phyloP scores from a whole-genome alignment of 345 rosid genomes.

The Gossypium sturtianum region DNA sequence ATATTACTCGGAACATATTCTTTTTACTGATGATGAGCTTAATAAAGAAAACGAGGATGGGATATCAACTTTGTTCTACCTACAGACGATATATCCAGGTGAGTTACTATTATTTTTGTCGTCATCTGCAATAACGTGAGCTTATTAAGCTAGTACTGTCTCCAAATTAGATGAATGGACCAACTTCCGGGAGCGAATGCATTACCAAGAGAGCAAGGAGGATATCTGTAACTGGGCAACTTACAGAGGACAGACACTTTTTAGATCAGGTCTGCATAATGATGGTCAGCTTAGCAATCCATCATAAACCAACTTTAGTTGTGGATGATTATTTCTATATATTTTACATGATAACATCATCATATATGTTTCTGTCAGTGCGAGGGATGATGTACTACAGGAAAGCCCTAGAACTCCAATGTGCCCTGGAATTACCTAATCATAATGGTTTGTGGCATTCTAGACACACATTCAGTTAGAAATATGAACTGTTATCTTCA shows the following conservation, averaged over 20 bases:
- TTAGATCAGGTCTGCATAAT: slow-evolving; percentile 67
- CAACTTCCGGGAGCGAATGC: slow-evolving; percentile 63
- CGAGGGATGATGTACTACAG: slow-evolving; percentile 98
- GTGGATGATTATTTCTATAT: neutral
- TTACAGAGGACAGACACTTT: slow-evolving; percentile 89
- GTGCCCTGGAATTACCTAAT: slow-evolving; percentile 56
- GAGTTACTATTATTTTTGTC: slow-evolving; percentile 24
- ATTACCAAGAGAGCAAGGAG: slow-evolving; percentile 35
- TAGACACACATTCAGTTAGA: neutral
- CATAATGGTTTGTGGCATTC: slow-evolving; percentile 50
- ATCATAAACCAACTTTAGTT: slow-evolving; percentile 3
- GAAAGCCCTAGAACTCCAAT: slow-evolving; percentile 72
- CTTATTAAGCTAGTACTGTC: neutral
- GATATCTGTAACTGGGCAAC: slow-evolving; percentile 74
- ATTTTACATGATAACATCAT: neutral
- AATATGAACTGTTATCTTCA: slow-evolving; percentile 4
- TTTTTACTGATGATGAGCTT: slow-evolving; percentile 72
- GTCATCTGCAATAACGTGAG: neutral
- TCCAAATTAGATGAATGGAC: slow-evolving; percentile 76
- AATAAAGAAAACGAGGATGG: slow-evolving; percentile 90
- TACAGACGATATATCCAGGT: slow-evolving; percentile 91
- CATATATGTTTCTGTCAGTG: slow-evolving; percentile 41
- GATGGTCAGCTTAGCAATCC: neutral
- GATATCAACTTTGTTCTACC: slow-evolving; percentile 65
- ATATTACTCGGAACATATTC: slow-evolving; percentile 73